Conservation (phyloP, 1,139 yeast species). For the Scheffersomyces cryptocercus region DNA sequence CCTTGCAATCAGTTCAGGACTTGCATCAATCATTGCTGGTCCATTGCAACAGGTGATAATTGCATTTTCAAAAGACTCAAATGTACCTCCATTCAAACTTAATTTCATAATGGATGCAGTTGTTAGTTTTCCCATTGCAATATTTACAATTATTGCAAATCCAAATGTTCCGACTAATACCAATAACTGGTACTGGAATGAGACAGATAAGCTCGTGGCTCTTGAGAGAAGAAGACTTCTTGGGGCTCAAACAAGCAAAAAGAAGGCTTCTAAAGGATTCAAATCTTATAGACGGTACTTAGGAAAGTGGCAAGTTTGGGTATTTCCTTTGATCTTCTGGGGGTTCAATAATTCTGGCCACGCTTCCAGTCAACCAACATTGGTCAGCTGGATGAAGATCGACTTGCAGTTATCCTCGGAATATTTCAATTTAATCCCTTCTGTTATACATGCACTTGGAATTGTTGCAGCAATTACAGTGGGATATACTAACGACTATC, state of each 20-base stretch:
- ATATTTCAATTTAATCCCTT: conserved; percentile 10
- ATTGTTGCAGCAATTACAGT: conserved; percentile 12
- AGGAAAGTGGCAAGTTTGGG: conserved; percentile 13
- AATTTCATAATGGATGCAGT: conserved; percentile 55
- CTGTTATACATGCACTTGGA: conserved; percentile 9
- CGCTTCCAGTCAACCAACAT: conserved; percentile 12
- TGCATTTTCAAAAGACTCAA: conserved; percentile 18
- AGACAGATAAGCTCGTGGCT: conserved; percentile 32
- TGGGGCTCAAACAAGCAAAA: conserved; percentile 40
- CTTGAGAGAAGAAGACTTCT: conserved; percentile 37
- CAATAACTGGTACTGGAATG: conserved; percentile 36
- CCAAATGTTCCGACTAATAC: conserved; percentile 48
- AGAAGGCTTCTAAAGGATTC: not conserved
- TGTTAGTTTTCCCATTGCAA: conserved; percentile 49
- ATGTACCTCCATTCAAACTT: conserved; percentile 49
- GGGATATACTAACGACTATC: conserved; percentile 14
- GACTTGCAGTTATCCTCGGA: conserved; percentile 8
- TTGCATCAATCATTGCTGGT: conserved; percentile 47
- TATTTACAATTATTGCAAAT: conserved; percentile 40
- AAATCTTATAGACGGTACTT: conserved; percentile 4
- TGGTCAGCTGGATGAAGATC: conserved; percentile 15
- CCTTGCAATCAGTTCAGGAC: conserved; percentile 42
- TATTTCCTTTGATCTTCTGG: conserved; percentile 16
- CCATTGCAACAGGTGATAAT: conserved; percentile 47
- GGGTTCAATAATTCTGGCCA: conserved; percentile 14